phyloP scores from a whole-genome alignment of 2,329 filamentous ascomycete species.

The Stromatinia cepivora region DNA sequence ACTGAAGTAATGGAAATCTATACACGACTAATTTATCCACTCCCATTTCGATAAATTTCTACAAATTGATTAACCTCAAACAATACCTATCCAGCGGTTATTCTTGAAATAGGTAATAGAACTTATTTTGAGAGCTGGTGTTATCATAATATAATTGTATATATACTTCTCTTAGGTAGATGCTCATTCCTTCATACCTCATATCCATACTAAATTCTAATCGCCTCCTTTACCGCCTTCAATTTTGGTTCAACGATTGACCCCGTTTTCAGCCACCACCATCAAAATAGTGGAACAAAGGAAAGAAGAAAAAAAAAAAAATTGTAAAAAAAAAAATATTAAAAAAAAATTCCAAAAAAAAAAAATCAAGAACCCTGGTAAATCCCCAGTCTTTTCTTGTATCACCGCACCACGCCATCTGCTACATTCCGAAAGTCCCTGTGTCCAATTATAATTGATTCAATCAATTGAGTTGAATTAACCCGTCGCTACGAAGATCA shows the following conservation, averaged over 20 bases:
- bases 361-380: background rate
- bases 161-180: too few species aligned
- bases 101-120: too few species aligned
- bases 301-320: background rate
- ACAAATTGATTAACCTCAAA: too few species aligned
- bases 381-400: constrained; percentile 21
- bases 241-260: background rate
- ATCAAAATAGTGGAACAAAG: background rate
- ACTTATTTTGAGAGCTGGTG: too few species aligned
- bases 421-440: constrained; percentile 36
- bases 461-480: constrained; percentile 21
- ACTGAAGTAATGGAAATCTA: background rate
- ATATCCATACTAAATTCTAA: too few species aligned
- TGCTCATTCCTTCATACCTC: too few species aligned
- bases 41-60: too few species aligned
- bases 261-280: background rate
- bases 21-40: too few species aligned
- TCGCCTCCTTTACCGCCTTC: constrained; percentile 8
- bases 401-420: constrained; percentile 20
- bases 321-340: background rate
- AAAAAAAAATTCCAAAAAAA: background rate
- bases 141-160: too few species aligned
- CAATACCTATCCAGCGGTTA: too few species aligned
- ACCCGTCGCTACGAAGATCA: constrained; percentile 38
- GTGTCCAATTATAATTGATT: constrained; percentile 31